phyloP scores from a whole-genome alignment of 257 asterid species.

The Gynochthodes officinalis region DNA sequence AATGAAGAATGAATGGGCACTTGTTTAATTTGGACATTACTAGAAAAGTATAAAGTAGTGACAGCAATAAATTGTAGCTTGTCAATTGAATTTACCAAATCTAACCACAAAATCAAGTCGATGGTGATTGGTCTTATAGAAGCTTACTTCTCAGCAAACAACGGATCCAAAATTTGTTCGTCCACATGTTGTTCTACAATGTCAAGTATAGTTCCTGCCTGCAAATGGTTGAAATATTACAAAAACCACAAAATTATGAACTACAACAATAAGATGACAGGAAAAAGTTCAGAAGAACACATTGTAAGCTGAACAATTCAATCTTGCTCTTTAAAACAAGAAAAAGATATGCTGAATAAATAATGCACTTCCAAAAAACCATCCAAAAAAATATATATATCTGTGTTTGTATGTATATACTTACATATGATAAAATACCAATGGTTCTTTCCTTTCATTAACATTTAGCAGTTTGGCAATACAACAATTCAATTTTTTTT shows the following conservation, averaged over 20 bases:
- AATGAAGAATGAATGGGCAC: not conserved
- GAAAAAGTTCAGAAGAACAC: not conserved
- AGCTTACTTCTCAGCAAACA: conserved; percentile 46
- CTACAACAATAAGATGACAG: too few relatives aligned
- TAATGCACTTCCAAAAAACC: not conserved
- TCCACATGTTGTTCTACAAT: conserved; percentile 74
- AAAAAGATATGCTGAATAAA: not conserved
- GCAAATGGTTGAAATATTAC: not conserved
- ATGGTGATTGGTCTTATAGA: not conserved
- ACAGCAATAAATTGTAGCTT: not conserved
- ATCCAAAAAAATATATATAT: too few relatives aligned
- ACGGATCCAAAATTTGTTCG: conserved; percentile 64
- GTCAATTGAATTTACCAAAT: too few relatives aligned
- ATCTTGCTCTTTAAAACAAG: not conserved
- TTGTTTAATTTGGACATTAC: not conserved
- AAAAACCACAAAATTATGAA: too few relatives aligned
- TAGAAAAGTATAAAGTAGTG: not conserved
- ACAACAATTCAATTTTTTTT: not conserved
- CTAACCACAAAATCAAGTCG: not conserved
- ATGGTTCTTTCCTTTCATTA: not conserved
- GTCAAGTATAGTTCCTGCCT: conserved; percentile 65
- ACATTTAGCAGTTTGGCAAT: not conserved
- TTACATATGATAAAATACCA: not conserved
- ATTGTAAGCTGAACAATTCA: not conserved
- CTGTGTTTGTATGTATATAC: not conserved